Conservation (phyloP, 163 green algal species). For the Prototheca wickerhamii region DNA sequence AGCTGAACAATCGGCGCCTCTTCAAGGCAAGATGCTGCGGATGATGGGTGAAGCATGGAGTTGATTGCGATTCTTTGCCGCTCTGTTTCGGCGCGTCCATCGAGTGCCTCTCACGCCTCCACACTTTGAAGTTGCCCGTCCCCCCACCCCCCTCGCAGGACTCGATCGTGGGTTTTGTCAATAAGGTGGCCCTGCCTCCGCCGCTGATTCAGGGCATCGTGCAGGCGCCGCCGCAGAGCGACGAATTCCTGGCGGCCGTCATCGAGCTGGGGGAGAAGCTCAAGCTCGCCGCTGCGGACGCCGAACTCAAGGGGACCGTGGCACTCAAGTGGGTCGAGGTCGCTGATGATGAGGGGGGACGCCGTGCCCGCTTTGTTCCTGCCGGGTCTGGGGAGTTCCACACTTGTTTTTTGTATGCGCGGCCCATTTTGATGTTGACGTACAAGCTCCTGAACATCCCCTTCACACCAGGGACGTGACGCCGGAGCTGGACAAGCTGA, state of each 20-base stretch:
- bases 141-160: constrained; percentile 23
- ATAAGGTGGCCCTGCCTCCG: constrained; percentile 73
- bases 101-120: too few species aligned
- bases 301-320: neutral
- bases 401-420: too few species aligned
- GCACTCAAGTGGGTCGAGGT: constrained; percentile 5
- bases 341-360: too few species aligned
- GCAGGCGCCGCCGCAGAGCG: constrained; percentile 21
- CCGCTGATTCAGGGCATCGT: constrained; percentile 75
- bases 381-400: too few species aligned
- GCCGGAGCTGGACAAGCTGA: constrained; percentile 80
- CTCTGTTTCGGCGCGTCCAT: too few species aligned
- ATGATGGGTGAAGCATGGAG: constrained; percentile 21
- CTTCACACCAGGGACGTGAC: constrained; percentile 75
- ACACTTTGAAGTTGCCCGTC: too few species aligned
- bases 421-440: too few species aligned
- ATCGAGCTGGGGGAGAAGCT: constrained; percentile 74
- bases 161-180: constrained; percentile 69
- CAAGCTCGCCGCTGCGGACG: constrained; percentile 32
- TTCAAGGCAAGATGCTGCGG: constrained; percentile 2
- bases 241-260: constrained; percentile 67
- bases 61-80: too few species aligned
- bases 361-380: too few species aligned
- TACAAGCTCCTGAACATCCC: too few species aligned
- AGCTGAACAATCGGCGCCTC: constrained; percentile 69